A percentile compares a stretch with the other conserved stretches of the same genome.
Conservation (phyloP, 805 yeast species). For the Allodekkera sacchari region DNA sequence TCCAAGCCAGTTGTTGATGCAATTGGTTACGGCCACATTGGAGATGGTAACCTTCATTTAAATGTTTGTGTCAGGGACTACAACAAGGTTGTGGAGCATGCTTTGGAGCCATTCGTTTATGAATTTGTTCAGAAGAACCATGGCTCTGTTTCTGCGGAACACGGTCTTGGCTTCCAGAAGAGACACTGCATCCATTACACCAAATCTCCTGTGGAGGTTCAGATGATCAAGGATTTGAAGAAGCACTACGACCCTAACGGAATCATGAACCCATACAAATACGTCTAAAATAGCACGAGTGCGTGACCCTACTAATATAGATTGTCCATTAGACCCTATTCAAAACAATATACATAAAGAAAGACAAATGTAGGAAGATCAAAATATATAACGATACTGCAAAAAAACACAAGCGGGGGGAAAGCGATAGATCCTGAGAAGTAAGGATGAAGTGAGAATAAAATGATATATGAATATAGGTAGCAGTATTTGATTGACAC, state of each 20-base stretch:
- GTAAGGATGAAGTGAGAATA: neutral
- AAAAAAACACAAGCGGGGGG: too few species aligned
- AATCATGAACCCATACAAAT: slow-evolving; percentile 92
- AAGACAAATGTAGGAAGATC: too few species aligned
- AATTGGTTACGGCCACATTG: slow-evolving; percentile 96
- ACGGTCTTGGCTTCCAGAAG: slow-evolving; percentile 96
- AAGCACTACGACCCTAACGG: slow-evolving; percentile 82
- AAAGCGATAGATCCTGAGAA: too few species aligned
- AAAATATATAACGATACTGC: too few species aligned
- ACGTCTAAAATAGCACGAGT: slow-evolving; percentile 53
- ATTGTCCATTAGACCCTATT: too few species aligned
- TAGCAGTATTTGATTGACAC: too few species aligned
- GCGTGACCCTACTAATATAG: too few species aligned
- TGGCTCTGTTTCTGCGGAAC: slow-evolving; percentile 96
- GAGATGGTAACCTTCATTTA: slow-evolving; percentile 93
- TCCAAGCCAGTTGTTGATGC: slow-evolving; percentile 76
- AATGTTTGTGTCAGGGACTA: slow-evolving; percentile 88
- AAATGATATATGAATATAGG: too few species aligned
- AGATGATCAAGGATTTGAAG: slow-evolving; percentile 72
- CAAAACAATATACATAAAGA: too few species aligned
- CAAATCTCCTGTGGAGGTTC: slow-evolving; percentile 63
- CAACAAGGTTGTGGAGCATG: slow-evolving; percentile 66
- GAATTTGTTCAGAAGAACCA: slow-evolving; percentile 69
- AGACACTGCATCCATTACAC: slow-evolving; percentile 82
- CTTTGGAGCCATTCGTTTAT: slow-evolving; percentile 89